Base-by-base conservation (phyloP, 1,284 basidiomycete species). In the Melampsora abietis-canadensis region DNA sequence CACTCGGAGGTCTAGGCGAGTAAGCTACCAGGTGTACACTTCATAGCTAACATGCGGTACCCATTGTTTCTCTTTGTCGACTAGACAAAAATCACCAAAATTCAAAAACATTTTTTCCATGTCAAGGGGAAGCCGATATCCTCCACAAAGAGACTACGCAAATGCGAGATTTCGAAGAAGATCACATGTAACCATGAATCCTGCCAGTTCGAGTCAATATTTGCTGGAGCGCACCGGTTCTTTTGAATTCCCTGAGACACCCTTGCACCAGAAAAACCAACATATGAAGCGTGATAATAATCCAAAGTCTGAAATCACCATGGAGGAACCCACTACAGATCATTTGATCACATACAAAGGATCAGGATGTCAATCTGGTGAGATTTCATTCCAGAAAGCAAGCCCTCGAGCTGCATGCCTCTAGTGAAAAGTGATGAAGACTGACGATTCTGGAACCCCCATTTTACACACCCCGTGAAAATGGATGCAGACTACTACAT, bases 31-130 rank as follows among this genome's bases (percentile, higher is more conserved):
- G 37, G 12, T 40, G 37, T n/a, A n/a, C 37, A 40, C 37, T 12
- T 61, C 7, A 54, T 54, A 54, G 5, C 51, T 54, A 19, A 54
- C 51, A 2, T 54, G 6, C 24, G 51, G 19, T n/a, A 6, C 2
- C 27, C 17, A 61, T 61, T 5, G 7, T 21, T 24, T 24, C 15
- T 34, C 27, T 34, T 19, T 19, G 31, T 34, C 17, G 10, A 61
- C 24, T 61, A 61, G 59, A 30, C 59, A 61, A 30, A 61, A 34
- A 61, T 61, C 59, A 27, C 59, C 59, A 30, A 61, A 19, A 27
- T 61, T 61, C 17, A 34, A 34, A 61, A 61, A 19, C 59, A 61
- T 61, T 19, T 61, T 61, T 12, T n/a, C 12, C 37, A 40, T 40
- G 37, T 40, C 37, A 6, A 40, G 37, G 37, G 37, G 37, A 40